Base-by-base conservation (phyloP, 768 basidiomycete species). In the Podaxis sp. region DNA sequence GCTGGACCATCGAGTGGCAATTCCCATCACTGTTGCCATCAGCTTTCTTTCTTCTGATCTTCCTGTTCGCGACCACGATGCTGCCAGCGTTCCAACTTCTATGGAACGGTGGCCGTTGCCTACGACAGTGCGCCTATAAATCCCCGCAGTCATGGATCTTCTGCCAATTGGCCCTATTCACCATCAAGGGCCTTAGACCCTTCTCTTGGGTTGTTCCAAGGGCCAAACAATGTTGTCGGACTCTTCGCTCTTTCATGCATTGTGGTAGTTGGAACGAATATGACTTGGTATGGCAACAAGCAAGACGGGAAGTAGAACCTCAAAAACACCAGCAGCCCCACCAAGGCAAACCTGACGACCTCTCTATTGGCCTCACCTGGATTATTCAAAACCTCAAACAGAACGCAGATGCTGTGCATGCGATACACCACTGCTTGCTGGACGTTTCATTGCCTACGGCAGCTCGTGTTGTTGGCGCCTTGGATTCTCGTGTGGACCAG, bases 111-210 rank as follows among this genome's bases (percentile, higher is more conserved):
- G 47, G 33, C 3, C 43, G 25, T 19, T 49, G 41, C 12, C 29
- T 46, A 27, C 47, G 33, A 24, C 69, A 65, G 47, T 72, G 71
- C 51, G 66, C 71, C 7, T 71, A 69, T 60, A 72, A 72, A 55
- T 72, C 71, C 5, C 69, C 70, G 0, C 70, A 71, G 47, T 66
- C 71, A 8, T 70, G 71, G 70, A 63, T 66, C 6, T 71, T 69
- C 51, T 61, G 55, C 15, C 60, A 36, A 19, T n/a, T 64, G 9
- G 27, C 41, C n/a, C 29, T 69, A 15, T 67, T 72, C 38, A n/a
- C 24, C 53, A 61, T 68, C 49, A 13, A 22, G 49, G 13, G 29
- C 38, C 49, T 38, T 29, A 27, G 33, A 37, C 19, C 22, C 33
- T 33, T 33, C 8, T 33, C 33, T 2, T 33, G 33, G 33, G 1